Percentiles rank a stretch among this genome's conserved stretches.
Evolutionary conservation across 345 rosid genomes (phyloP).

Genomic region (Erysimum cheiranthoides): DNA sequence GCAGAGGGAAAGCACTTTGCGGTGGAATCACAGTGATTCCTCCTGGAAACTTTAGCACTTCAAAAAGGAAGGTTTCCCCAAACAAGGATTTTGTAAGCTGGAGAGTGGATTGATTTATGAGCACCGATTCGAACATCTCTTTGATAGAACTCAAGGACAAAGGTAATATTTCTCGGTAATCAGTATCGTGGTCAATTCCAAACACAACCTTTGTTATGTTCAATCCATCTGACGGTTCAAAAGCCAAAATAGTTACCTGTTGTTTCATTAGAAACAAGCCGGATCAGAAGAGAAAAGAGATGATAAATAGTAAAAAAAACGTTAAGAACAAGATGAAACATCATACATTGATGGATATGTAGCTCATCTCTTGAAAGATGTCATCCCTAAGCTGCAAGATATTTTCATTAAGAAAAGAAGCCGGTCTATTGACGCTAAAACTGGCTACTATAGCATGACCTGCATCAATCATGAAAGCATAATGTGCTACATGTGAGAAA

Average conservation of each 20-base stretch:
- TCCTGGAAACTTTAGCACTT: slow-evolving; percentile 76
- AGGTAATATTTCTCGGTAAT: slow-evolving; percentile 58
- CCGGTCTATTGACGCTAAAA: slow-evolving; percentile 63
- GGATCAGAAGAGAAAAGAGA: slow-evolving; percentile 20
- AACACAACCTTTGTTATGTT: slow-evolving; percentile 78
- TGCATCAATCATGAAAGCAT: slow-evolving; percentile 43
- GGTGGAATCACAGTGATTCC: slow-evolving; percentile 83
- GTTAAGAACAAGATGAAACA: slow-evolving; percentile 21
- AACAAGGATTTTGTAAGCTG: slow-evolving; percentile 70
- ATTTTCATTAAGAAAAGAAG: slow-evolving; percentile 63
- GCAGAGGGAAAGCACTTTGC: slow-evolving; percentile 78
- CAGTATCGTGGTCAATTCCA: slow-evolving; percentile 71
- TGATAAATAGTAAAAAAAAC: slow-evolving; percentile 1
- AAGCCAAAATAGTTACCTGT: slow-evolving; percentile 74
- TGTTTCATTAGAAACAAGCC: slow-evolving; percentile 37
- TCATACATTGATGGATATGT: slow-evolving; percentile 60
- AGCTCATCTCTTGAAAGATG: slow-evolving; percentile 73
- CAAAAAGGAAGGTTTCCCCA: slow-evolving; percentile 67
- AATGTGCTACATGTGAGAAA: slow-evolving; percentile 24
- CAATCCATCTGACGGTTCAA: slow-evolving; percentile 55
- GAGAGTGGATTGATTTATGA: slow-evolving; percentile 58
- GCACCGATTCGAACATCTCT: slow-evolving; percentile 63
- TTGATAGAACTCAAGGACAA: slow-evolving; percentile 63
- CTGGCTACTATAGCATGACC: slow-evolving; percentile 88
- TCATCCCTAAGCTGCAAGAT: slow-evolving; percentile 66